A percentile compares a stretch with the other conserved stretches of the same genome.
phyloP scores from a whole-genome alignment of 108 stramenopile species.

The Pinguiococcus pyrenoidosus region DNA sequence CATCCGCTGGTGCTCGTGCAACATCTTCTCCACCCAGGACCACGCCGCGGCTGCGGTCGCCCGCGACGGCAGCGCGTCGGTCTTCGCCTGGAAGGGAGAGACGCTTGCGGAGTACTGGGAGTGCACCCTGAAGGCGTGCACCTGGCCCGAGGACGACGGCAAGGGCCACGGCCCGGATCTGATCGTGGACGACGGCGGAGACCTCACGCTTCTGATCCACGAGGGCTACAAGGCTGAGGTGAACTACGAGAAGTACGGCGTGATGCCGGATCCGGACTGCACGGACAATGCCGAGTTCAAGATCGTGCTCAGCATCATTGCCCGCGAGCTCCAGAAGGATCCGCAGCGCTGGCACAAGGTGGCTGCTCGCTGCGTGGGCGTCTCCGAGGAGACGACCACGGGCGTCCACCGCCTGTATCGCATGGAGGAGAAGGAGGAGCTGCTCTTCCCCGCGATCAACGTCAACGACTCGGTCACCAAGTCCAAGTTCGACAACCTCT shows the following conservation, averaged over 20 bases:
- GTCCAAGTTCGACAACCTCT: conserved; percentile 99
- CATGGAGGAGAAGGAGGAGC: conserved; percentile 91
- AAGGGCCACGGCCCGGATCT: conserved; percentile 96
- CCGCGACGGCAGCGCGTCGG: conserved; percentile 61
- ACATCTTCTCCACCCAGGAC: conserved; percentile 5
- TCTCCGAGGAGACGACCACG: conserved; percentile 99
- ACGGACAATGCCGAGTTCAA: conserved; percentile 99
- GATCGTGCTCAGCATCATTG: conserved; percentile 92
- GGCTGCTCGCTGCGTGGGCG: conserved; percentile 79
- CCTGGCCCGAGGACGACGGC: conserved; percentile 91
- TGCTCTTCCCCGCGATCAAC: conserved; percentile 99
- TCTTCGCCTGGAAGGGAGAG: conserved; percentile 99
- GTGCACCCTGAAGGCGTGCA: conserved; percentile 91
- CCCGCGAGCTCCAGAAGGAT: conserved; percentile 77
- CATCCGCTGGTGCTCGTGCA: conserved; percentile 3
- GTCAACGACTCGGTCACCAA: conserved; percentile 99
- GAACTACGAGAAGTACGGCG: conserved; percentile 81
- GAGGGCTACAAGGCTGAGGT: conserved; percentile 99
- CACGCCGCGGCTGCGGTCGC: not conserved
- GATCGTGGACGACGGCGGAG: conserved; percentile 98
- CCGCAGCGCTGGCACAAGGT: conserved; percentile 98
- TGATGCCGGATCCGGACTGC: conserved; percentile 85
- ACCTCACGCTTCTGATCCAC: conserved; percentile 99
- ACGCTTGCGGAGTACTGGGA: conserved; percentile 98
- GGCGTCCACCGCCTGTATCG: conserved; percentile 98